Conservation (phyloP, 208 protist genomes). For the Wallacemonas sp. region DNA sequence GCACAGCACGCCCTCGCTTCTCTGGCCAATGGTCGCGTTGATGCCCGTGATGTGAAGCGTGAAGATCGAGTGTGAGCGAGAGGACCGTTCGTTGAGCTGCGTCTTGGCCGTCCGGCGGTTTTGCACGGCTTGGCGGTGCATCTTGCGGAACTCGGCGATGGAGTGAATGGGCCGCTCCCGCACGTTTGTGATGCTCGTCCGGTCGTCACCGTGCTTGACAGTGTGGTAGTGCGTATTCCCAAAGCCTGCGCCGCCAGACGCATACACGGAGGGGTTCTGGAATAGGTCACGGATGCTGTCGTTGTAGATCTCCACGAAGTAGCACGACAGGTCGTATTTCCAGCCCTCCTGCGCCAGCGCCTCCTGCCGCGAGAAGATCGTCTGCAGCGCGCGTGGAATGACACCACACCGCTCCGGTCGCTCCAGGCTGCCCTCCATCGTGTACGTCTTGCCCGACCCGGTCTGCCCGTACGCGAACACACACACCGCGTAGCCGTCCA, state of each 20-base stretch:
- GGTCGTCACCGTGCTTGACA: constrained; percentile 63
- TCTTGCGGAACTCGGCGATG: constrained; percentile 60
- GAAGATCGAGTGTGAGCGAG: constrained; percentile 92
- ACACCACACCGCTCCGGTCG: constrained; percentile 54
- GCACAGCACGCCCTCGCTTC: constrained; percentile 77
- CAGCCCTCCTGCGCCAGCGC: constrained; percentile 75
- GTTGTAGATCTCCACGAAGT: constrained; percentile 93
- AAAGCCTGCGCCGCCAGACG: constrained; percentile 34
- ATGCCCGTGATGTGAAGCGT: constrained; percentile 70
- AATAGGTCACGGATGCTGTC: constrained; percentile 88
- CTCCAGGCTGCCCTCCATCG: constrained; percentile 78
- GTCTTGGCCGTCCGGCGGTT: constrained; percentile 82
- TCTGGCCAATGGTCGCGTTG: constrained; percentile 67
- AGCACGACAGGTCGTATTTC: constrained; percentile 71
- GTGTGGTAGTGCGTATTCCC: constrained; percentile 53
- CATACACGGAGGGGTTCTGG: constrained; percentile 67
- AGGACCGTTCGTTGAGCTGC: constrained; percentile 88
- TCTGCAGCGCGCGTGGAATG: constrained; percentile 80
- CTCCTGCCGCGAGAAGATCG: constrained; percentile 68
- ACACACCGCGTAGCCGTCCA: constrained; percentile 92
- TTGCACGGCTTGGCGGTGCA: constrained; percentile 65
- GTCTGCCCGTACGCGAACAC: constrained; percentile 94
- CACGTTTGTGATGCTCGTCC: constrained; percentile 73
- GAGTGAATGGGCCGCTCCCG: constrained; percentile 36
- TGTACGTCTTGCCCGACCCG: constrained; percentile 91